phyloP scores from a whole-genome alignment of 1,284 basidiomycete genomes.

The Exsudoporus floridanus region DNA sequence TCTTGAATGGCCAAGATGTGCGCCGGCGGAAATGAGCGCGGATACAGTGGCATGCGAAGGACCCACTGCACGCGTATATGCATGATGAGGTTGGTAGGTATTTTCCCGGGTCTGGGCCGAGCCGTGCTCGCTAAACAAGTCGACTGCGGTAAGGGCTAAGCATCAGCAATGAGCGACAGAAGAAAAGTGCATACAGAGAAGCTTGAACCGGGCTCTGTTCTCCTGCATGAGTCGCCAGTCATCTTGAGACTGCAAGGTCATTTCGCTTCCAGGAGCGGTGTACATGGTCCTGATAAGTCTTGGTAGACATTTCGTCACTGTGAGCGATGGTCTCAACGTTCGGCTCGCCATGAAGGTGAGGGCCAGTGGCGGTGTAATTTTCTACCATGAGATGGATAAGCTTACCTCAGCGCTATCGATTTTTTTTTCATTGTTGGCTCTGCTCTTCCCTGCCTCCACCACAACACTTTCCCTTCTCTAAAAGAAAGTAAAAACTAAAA shows the following conservation, averaged over 20 bases:
- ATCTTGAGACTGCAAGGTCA: slow-evolving; percentile 45
- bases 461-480: slow-evolving; percentile 29
- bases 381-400: slow-evolving; percentile 18
- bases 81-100: slow-evolving; percentile 73
- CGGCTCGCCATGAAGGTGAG: slow-evolving; percentile 37
- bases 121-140: slow-evolving; percentile 69
- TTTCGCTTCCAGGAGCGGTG: slow-evolving; percentile 33
- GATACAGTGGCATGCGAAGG: slow-evolving; percentile 77
- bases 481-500: slow-evolving; percentile 55
- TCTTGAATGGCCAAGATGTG: slow-evolving; percentile 89
- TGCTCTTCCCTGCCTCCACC: slow-evolving; percentile 28
- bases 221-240: slow-evolving; percentile 68
- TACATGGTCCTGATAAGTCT: slow-evolving; percentile 33
- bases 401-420: slow-evolving; percentile 42
- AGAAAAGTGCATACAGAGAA: slow-evolving; percentile 43
- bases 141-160: slow-evolving; percentile 45
- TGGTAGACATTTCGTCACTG: slow-evolving; percentile 33
- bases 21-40: slow-evolving; percentile 88
- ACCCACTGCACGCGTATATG: slow-evolving; percentile 62
- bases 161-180: slow-evolving; percentile 10
- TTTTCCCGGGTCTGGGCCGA: slow-evolving; percentile 74
- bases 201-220: slow-evolving; percentile 52
- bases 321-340: slow-evolving; percentile 45
- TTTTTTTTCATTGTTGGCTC: slow-evolving; percentile 31
- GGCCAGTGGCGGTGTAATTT: slow-evolving; percentile 50